Evolutionary conservation across 805 yeast species (phyloP).

Genomic region (Yueomyces sp.): DNA sequence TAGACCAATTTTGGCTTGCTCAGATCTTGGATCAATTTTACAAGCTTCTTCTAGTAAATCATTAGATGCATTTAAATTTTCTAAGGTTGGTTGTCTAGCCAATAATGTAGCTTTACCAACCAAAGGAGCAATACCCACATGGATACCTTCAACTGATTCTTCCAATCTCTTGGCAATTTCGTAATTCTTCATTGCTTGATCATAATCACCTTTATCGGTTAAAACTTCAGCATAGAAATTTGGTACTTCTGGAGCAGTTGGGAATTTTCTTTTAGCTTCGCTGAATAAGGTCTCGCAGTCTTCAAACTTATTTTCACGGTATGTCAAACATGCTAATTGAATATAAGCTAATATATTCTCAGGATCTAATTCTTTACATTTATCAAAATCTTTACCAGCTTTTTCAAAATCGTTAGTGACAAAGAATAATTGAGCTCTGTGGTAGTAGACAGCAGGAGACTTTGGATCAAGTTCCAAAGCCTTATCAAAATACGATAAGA

Average conservation of each 20-base stretch:
- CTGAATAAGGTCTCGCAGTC: constrained; percentile 55
- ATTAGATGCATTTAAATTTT: constrained; percentile 42
- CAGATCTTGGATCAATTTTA: constrained; percentile 75
- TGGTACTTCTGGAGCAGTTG: constrained; percentile 82
- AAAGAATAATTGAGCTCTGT: constrained; percentile 85
- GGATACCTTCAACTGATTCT: constrained; percentile 48
- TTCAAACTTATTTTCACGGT: constrained; percentile 46
- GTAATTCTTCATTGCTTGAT: constrained; percentile 67
- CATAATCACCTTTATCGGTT: constrained; percentile 63
- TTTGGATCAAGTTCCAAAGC: constrained; percentile 60
- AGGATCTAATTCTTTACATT: constrained; percentile 62
- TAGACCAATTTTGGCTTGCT: constrained; percentile 77
- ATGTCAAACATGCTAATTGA: constrained; percentile 85
- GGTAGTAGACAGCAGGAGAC: constrained; percentile 79
- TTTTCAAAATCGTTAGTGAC: constrained; percentile 58
- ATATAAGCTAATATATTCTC: constrained; percentile 73
- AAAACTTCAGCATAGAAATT: constrained; percentile 92
- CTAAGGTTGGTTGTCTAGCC: constrained; percentile 36
- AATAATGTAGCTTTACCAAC: constrained; percentile 75
- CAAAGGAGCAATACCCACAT: constrained; percentile 81
- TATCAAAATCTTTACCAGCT: constrained; percentile 64
- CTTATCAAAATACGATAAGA: constrained; percentile 55
- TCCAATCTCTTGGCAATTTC: constrained; percentile 80
- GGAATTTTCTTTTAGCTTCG: constrained; percentile 61
- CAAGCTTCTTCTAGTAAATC: constrained; percentile 60